Base-by-base conservation (phyloP, 371 early-diverging fungal species). In the Mortierella sp. region DNA sequence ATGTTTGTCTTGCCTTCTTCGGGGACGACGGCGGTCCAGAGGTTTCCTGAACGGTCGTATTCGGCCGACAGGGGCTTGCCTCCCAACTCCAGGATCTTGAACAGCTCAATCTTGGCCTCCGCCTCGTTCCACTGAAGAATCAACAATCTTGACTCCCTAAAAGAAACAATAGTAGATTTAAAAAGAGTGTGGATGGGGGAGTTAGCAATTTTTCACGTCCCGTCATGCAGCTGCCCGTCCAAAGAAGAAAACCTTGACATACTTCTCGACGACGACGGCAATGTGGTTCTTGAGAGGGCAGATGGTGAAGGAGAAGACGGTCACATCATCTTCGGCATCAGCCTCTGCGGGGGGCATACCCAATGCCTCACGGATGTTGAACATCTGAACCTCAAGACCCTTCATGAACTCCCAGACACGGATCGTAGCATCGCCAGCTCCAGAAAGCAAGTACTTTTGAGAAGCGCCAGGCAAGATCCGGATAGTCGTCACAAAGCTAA, bases 391-490 rank as follows among this genome's bases (percentile, higher is more conserved):
- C 64, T 89, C 79, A 13, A 58, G 73, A 11, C 90, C 91, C 63
- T 86, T 82, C 29, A 87, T 52, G 68, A 81, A 92, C 58, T 96
- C 89, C 97, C 98, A 98, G 14, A 95, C 79, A 37, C 94, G 89
- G 13, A 97, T 63, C 6, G 90, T 90, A 55, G 91, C 90, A 86
- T 98, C 99, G 61, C 99, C 99, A 61, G 97, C 95, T 37, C 95
- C 96, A 24, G 97, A 96, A 7, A 95, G 80, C 43, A 96, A 80
- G 64, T 79, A 83, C 13, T 90, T 71, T 16, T 84, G 73, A 6
- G 89, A 76, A 26, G 86, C 78, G 80, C 90, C 90, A 44, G 90
- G 88, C 31, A 91, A 78, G 4, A 91, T 43, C 13, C 80, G 80
- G 50, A 95, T 82, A 19, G 80, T 77, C 0, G 95, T 92, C 24